phyloP scores from a whole-genome alignment of 495 filamentous ascomycete species.

The Pseudevernia furfuracea region DNA sequence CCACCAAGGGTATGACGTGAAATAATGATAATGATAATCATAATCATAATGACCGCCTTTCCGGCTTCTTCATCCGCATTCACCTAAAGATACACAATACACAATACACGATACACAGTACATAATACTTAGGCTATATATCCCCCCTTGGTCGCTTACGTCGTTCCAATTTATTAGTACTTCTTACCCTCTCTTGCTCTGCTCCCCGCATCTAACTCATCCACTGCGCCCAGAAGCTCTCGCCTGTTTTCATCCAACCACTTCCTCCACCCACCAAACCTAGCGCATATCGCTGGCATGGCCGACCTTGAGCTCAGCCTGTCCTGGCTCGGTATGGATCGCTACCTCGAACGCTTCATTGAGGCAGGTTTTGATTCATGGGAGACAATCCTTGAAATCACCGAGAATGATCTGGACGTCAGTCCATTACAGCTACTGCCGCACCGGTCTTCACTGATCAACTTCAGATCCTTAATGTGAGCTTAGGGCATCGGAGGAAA shows the following conservation, averaged over 20 bases:
- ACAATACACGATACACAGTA: too few relatives aligned
- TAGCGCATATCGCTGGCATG: conserved; percentile 32
- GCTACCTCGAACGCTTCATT: conserved; percentile 61
- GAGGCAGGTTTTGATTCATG: conserved; percentile 74
- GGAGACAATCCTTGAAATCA: conserved; percentile 72
- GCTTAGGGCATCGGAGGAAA: conserved; percentile 25
- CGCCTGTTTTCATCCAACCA: background rate
- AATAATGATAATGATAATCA: too few relatives aligned
- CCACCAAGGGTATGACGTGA: too few relatives aligned
- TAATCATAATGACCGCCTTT: background rate
- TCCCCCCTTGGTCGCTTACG: background rate
- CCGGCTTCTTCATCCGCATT: background rate
- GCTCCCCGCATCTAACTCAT: background rate
- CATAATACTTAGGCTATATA: background rate
- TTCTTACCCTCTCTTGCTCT: background rate
- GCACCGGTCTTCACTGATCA: background rate
- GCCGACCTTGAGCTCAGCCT: conserved; percentile 52
- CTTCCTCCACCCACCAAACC: background rate
- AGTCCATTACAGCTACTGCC: background rate
- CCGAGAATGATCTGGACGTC: conserved; percentile 67
- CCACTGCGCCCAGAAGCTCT: background rate
- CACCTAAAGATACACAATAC: too few relatives aligned
- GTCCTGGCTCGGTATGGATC: conserved; percentile 62
- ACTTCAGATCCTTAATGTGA: conserved; percentile 20
- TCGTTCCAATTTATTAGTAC: background rate